Base-by-base conservation (phyloP, 768 basidiomycete species). In the Pleurotus cornucopiae region DNA sequence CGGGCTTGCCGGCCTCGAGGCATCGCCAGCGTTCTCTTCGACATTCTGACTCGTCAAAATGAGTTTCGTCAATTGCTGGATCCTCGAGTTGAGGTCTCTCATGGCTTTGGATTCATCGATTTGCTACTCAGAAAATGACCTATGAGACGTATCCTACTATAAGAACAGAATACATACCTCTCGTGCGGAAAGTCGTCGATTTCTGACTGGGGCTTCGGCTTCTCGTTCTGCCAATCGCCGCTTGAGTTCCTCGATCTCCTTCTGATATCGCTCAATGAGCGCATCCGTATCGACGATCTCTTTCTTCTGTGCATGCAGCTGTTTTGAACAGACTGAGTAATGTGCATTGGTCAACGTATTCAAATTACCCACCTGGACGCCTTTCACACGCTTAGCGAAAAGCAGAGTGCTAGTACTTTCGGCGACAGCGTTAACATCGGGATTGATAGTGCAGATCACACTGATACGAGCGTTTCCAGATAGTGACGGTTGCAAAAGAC, bases 391-490 rank as follows among this genome's bases (percentile, higher is more conserved):
- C 61, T 88, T 88, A 2, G 96, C 96, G 65, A 99, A 98, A 40
- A 87, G 82, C 16, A 98, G 74, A 0, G 96, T 99, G 60, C 88
- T 93, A 52, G 86, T 85, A 5, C 86, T 91, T 73, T 98, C 96
- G 6, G 84, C 76, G 5, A 95, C 76, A 14, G 94, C 94, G 46
- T 75, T 71, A 1, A 76, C 68, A 49, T 94, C 91, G 0, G 96
- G 94, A 64, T 95, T 96, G 66, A 98, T 82, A 0, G 96, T 98
- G 69, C 95, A 97, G 52, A 98, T 88, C 13, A 99, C 95, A 41
- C 91, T 94, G 53, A 99, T 95, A 6, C 94, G 85, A 18, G 96
- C 95, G 67, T 98, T 93, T 1, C 96, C 96, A 0, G 94, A 90
- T 1, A 99, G 77, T 0, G 94, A 98, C 1, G 96, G 94, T 69